Evolutionary conservation across 177 flowering plant genomes (phyloP).

Genomic region (Telopea speciosissima): DNA sequence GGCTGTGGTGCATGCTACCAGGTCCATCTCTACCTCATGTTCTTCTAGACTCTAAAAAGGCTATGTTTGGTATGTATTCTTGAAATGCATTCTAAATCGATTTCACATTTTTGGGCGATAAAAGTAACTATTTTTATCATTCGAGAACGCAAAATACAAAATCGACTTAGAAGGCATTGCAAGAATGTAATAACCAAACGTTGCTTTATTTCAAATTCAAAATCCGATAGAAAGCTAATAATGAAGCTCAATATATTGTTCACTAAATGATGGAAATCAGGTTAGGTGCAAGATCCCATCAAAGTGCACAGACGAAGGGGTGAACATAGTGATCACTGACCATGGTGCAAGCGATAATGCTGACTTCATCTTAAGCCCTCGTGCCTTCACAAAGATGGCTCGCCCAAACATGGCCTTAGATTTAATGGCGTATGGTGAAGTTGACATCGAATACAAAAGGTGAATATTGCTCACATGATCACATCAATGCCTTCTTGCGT

Average conservation of each 20-base stretch:
- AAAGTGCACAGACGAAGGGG: conserved; percentile 54
- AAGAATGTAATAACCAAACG: no score
- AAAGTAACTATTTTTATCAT: no score
- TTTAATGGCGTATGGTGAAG: conserved; percentile 59
- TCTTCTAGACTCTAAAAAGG: no score
- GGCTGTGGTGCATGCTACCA: conserved; percentile 93
- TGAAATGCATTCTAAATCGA: no score
- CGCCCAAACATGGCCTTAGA: conserved; percentile 28
- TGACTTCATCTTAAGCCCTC: conserved; percentile 66
- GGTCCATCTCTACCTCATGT: conserved; percentile 18
- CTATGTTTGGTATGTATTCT: no score
- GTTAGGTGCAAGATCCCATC: conserved; percentile 60
- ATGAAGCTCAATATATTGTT: conserved; percentile 3
- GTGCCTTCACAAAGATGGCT: conserved; percentile 55
- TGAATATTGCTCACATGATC: no score
- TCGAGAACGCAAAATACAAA: no score
- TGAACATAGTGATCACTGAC: conserved; percentile 63
- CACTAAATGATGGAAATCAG: no score
- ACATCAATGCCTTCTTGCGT: no score
- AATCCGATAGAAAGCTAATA: background rate
- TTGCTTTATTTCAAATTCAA: no score
- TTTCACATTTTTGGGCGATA: no score
- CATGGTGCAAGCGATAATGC: conserved; percentile 72
- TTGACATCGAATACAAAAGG: conserved; percentile 58
- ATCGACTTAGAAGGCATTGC: no score